phyloP scores from a whole-genome alignment of 1,284 basidiomycete species.

The Phylloboletellus chloephorus region DNA sequence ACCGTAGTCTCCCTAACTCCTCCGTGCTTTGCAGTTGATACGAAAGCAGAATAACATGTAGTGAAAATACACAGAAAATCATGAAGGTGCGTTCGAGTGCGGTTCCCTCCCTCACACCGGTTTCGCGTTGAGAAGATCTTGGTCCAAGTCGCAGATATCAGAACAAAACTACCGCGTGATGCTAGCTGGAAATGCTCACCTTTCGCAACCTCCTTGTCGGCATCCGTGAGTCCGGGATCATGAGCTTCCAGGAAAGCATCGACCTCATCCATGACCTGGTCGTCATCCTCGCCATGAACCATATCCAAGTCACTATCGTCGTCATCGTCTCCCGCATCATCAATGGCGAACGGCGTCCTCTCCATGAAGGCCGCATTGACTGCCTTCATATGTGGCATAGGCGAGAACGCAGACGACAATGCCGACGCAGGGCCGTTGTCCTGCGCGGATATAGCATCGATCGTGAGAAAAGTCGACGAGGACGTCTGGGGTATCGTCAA shows the following conservation, averaged over 20 bases:
- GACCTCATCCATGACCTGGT: conserved; percentile 87
- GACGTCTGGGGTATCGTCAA: conserved; percentile 30
- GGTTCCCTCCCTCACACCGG: conserved; percentile 38
- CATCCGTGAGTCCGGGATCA: conserved; percentile 80
- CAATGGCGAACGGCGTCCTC: conserved; percentile 88
- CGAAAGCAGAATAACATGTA: conserved; percentile 8
- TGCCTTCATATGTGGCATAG: conserved; percentile 65
- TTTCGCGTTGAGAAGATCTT: conserved; percentile 62
- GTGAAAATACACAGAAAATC: conserved; percentile 20
- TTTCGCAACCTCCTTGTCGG: conserved; percentile 78
- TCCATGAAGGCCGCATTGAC: conserved; percentile 84
- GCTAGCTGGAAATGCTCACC: conserved; percentile 38
- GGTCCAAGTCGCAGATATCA: conserved; percentile 3
- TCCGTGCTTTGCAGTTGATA: conserved; percentile 8
- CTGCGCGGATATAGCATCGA: conserved; percentile 29
- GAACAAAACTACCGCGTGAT: not conserved
- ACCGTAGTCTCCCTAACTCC: conserved; percentile 2
- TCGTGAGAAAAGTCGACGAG: conserved; percentile 39
- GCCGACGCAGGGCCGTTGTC: conserved; percentile 28
- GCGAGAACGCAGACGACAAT: conserved; percentile 40
- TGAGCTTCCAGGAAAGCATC: conserved; percentile 91
- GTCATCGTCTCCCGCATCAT: conserved; percentile 74
- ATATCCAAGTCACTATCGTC: conserved; percentile 67
- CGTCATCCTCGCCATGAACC: conserved; percentile 61
- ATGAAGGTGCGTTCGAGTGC: not conserved